A percentile compares a stretch with the other conserved stretches of the same genome.
These are phyloP conservation scores for Micromonas pusilla DNA, from an alignment of 139 green algal species.

Conservation along the genomic window DNA sequence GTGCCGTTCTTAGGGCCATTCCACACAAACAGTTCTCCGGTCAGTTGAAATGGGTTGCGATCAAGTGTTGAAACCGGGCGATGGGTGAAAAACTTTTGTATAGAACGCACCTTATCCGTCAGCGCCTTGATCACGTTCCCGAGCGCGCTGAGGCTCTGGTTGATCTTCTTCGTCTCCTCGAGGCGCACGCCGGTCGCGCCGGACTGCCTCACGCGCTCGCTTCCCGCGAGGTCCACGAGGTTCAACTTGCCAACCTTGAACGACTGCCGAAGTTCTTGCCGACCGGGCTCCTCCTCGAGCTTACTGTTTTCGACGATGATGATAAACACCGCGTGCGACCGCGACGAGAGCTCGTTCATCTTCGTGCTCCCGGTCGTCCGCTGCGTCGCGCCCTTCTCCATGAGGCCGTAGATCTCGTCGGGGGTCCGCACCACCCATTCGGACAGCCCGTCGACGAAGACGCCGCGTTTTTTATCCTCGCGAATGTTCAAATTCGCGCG, in stretches of 20 bases:
- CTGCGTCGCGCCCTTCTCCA: conserved; percentile 67
- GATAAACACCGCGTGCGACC: conserved; percentile 69
- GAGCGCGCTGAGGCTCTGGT: conserved; percentile 78
- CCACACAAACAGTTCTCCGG: too few relatives aligned
- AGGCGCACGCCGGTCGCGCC: conserved; percentile 66
- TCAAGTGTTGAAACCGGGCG: too few relatives aligned
- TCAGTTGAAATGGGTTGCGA: too few relatives aligned
- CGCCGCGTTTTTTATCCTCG: conserved; percentile 74
- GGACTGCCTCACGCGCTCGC: conserved; percentile 86
- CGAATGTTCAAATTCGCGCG: conserved; percentile 66
- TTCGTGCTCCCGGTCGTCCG: conserved; percentile 78
- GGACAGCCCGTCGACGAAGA: conserved; percentile 58
- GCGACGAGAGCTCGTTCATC: conserved; percentile 68
- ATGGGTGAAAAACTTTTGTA: too few relatives aligned
- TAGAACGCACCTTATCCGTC: too few relatives aligned
- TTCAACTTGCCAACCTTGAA: conserved; percentile 87
- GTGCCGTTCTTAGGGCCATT: too few relatives aligned
- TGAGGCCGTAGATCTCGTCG: conserved; percentile 76
- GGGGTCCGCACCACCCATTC: conserved; percentile 86
- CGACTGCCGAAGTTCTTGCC: neutral
- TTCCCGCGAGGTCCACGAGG: conserved; percentile 91
- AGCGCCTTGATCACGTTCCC: conserved; percentile 95
- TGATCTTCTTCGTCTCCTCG: conserved; percentile 97
- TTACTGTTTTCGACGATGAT: conserved; percentile 86
- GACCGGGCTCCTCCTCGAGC: conserved; percentile 25